Evolutionary conservation across 2,329 filamentous ascomycete genomes (phyloP).

Genomic region (Xylaria sp.): DNA sequence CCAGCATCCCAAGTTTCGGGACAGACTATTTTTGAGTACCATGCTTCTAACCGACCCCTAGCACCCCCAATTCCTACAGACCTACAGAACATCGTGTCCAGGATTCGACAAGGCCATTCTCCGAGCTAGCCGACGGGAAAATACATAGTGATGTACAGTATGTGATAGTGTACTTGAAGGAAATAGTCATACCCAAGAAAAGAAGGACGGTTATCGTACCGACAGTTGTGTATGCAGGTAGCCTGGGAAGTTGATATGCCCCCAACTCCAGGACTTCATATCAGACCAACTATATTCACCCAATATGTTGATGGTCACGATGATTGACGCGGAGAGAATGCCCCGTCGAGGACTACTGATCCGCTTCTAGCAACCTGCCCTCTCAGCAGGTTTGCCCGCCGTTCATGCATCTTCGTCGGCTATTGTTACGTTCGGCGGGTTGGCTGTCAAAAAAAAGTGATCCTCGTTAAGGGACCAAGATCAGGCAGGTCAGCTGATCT

Average conservation of each 20-base stretch:
- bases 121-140: constrained; percentile 21
- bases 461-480: background rate
- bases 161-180: background rate
- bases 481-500: constrained; percentile 8
- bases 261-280: constrained; percentile 2
- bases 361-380: background rate
- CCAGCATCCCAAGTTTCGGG: constrained; percentile 11
- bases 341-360: background rate
- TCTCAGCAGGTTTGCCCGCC: background rate
- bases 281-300: background rate
- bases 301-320: background rate
- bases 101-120: background rate
- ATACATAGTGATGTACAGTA: background rate
- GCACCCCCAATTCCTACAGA: background rate
- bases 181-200: background rate
- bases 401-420: background rate
- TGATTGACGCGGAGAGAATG: background rate
- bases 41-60: constrained; percentile 12
- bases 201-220: background rate
- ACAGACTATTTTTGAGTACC: constrained; percentile 28
- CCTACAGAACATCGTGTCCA: background rate
- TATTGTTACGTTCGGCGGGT: background rate
- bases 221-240: background rate
- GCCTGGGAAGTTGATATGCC: background rate
- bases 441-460: background rate